Evolutionary conservation across 2,329 filamentous ascomycete genomes (phyloP).

Genomic region (Dactylellina parvicollis): DNA sequence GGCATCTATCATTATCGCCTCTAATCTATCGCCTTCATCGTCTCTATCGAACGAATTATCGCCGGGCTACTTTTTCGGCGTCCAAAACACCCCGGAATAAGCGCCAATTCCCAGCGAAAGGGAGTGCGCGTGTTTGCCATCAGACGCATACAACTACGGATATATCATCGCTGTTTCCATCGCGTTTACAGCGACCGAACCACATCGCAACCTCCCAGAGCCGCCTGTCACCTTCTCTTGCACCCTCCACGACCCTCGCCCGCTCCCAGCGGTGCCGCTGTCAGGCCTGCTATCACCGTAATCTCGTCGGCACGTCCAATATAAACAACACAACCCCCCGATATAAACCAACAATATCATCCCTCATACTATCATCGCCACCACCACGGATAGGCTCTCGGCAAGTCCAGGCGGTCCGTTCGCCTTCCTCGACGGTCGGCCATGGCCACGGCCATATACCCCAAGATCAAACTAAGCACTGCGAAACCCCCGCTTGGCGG

Average conservation of each 20-base stretch:
- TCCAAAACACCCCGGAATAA: slow-evolving; percentile 15
- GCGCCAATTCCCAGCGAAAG: slow-evolving; percentile 46
- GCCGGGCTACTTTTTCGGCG: slow-evolving; percentile 10
- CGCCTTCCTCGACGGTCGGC: slow-evolving; percentile 49
- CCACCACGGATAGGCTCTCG: slow-evolving; percentile 50
- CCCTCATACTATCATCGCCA: slow-evolving; percentile 8
- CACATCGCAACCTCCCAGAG: slow-evolving; percentile 36
- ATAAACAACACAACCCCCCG: slow-evolving; percentile 43
- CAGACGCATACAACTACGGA: slow-evolving; percentile 43
- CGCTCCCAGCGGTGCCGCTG: slow-evolving; percentile 1
- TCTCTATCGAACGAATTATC: slow-evolving; percentile 17
- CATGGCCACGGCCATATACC: slow-evolving; percentile 54
- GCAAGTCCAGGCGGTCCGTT: slow-evolving; percentile 43
- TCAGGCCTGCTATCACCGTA: slow-evolving; percentile 1
- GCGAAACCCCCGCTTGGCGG: slow-evolving; percentile 50
- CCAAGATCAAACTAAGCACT: slow-evolving; percentile 51
- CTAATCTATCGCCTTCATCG: slow-evolving; percentile 20
- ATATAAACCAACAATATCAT: slow-evolving; percentile 22
- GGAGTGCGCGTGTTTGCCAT: slow-evolving; percentile 55
- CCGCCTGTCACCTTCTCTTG: slow-evolving; percentile 5
- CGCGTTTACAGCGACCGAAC: slow-evolving; percentile 41
- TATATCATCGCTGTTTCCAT: slow-evolving; percentile 52
- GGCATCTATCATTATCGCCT: slow-evolving; percentile 31
- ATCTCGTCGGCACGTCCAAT: slow-evolving; percentile 20
- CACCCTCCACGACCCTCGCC: slow-evolving; percentile 7